A percentile compares a stretch with the other conserved stretches of the same genome.
phyloP scores from a whole-genome alignment of 1,284 basidiomycete species.

The Ustilago hordei region DNA sequence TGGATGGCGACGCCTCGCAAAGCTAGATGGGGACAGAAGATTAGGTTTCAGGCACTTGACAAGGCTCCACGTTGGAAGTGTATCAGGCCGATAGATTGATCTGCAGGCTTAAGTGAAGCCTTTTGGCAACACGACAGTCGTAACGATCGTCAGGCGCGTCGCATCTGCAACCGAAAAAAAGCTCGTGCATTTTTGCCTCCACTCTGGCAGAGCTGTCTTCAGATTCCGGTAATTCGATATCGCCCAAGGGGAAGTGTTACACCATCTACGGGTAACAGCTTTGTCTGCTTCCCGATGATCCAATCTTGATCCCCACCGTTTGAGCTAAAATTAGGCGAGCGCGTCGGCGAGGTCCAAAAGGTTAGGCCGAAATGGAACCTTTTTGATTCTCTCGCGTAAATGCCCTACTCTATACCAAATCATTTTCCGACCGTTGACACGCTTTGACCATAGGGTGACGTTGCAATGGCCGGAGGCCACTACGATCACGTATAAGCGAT shows the following conservation, averaged over 20 bases:
- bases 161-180: conserved; percentile 28
- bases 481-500: no score
- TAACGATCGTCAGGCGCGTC: conserved; percentile 44
- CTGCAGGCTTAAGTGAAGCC: conserved; percentile 34
- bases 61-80: conserved; percentile 2
- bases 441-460: neutral
- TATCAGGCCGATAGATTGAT: neutral
- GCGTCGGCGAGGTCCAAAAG: neutral
- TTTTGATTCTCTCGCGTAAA: neutral
- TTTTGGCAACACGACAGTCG: neutral
- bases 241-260: conserved; percentile 1
- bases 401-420: neutral
- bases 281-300: neutral
- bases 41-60: conserved; percentile 1
- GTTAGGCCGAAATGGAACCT: conserved; percentile 4
- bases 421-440: conserved; percentile 1
- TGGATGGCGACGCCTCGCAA: neutral
- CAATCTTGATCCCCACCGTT: neutral
- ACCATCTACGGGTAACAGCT: neutral
- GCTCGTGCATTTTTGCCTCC: conserved; percentile 10
- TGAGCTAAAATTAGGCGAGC: conserved; percentile 12
- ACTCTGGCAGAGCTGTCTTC: neutral
- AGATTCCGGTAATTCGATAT: neutral
- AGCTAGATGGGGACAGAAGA: neutral
- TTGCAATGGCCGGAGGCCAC: neutral